Evolutionary conservation across 306 rosid genomes (phyloP), one percentile per base, ranked within the genome.

Genomic region (Pueraria montana): DNA sequence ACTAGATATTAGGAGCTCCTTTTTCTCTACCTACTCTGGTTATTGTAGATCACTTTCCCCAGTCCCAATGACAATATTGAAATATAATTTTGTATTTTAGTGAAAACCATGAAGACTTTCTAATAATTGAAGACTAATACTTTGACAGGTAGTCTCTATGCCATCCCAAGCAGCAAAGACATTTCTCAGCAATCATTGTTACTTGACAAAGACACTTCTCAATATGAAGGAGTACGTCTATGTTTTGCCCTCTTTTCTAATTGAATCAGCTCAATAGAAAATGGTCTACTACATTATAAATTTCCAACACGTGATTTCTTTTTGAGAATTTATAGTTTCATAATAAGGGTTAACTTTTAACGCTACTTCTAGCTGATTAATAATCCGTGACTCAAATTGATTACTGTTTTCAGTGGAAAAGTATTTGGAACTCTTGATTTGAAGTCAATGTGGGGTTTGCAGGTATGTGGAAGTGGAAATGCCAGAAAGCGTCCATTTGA

Each of bases 401-500:
- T 14, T 17, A 43, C 17, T 46, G 20, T 50, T 43, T 46, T 50
- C 8, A 23, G 11, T 63, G 76, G 14, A 52, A 67, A 79, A 20
- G 48, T 6, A 53, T 21, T 68, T 23, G 45, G 56, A 68, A 40
- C 30, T 34, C 76, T 21, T 11, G 2, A 53, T 55, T 17, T 53
- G 34, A 56, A 26, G 30, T 40, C 21, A 40, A 24, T 7, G 16
- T 55, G 84, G 85, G 78, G 76, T 40, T 64, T 83, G 59, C 89
- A 83, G 86, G 74, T 77, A 1, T 70, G 56, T 16, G 81, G 67
- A 81, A 81, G 56, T 16, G 81, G 67, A 81, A 81, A 78, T 74
- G 81, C 56, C 49, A 83, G 87, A 67, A 91, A 88, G 85, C 90
- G 89, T 24, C 86, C 88, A 45, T 68, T 81, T 79, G 88, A 88